Evolutionary conservation across 2,329 filamentous ascomycete species (phyloP).

Genomic region (Phialophora macrospora): DNA sequence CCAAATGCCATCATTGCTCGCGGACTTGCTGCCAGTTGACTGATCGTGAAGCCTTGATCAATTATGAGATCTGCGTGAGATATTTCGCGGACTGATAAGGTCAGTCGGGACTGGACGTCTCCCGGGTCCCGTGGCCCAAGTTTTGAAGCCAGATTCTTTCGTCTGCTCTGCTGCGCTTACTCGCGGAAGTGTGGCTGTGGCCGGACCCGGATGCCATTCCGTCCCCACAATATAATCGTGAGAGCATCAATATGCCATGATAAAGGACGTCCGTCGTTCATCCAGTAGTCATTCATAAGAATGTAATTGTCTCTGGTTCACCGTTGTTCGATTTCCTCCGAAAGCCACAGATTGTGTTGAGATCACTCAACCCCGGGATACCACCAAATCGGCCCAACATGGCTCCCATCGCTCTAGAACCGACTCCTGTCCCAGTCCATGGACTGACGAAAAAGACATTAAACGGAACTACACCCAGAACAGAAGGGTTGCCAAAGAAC

Average conservation of each 20-base stretch:
- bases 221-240: not conserved
- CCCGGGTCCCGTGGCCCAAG: not conserved
- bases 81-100: not conserved
- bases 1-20: slow-evolving; percentile 1
- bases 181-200: not conserved
- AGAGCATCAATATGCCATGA: not conserved
- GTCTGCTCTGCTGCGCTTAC: not conserved
- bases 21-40: not conserved
- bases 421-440: slow-evolving; percentile 25
- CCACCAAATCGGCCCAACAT: slow-evolving; percentile 15
- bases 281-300: not conserved
- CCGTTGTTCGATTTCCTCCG: not conserved
- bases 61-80: not conserved
- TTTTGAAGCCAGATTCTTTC: not conserved
- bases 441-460: slow-evolving; percentile 15
- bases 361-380: not conserved
- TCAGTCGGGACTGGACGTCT: not conserved
- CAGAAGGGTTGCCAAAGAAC: slow-evolving; percentile 22
- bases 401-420: slow-evolving; percentile 33
- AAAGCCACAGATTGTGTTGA: not conserved
- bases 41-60: not conserved
- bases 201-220: not conserved
- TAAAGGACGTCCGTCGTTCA: not conserved
- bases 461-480: slow-evolving; percentile 10
- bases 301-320: not conserved